Evolutionary conservation across 2,329 filamentous ascomycete genomes (phyloP).

Genomic region (Epichloe coenophiala): DNA sequence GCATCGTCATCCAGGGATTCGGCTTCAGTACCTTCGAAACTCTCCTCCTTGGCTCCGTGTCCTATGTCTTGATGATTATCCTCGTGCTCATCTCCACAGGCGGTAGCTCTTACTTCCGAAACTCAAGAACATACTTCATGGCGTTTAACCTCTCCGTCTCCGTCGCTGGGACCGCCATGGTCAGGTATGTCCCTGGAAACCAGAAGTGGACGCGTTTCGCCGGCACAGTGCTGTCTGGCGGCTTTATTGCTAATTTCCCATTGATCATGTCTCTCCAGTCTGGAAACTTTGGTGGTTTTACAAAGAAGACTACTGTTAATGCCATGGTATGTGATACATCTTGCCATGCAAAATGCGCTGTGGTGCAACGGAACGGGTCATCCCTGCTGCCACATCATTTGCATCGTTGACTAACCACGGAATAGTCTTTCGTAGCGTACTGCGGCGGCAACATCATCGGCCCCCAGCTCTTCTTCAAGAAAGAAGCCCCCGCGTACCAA

Average conservation of each 20-base stretch:
- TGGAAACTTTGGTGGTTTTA: conserved; percentile 47
- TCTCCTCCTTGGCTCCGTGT: conserved; percentile 10
- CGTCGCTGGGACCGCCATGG: conserved; percentile 12
- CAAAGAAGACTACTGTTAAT: conserved; percentile 47
- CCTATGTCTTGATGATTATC: conserved; percentile 10
- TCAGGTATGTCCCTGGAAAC: conserved; percentile 9
- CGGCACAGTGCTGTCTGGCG: conserved; percentile 37
- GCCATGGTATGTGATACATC: conserved; percentile 28
- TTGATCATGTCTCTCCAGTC: conserved; percentile 42
- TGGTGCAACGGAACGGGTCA: too few species aligned
- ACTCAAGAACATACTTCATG: conserved; percentile 16
- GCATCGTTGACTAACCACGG: neutral
- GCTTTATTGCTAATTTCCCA: conserved; percentile 28
- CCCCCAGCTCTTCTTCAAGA: conserved; percentile 44
- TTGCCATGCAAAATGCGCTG: neutral
- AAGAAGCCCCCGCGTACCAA: conserved; percentile 44
- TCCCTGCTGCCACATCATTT: too few species aligned
- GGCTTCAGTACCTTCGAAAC: conserved; percentile 12
- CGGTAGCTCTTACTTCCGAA: conserved; percentile 12
- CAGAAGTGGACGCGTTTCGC: conserved; percentile 14
- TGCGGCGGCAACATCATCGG: conserved; percentile 47
- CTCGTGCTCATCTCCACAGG: conserved; percentile 12
- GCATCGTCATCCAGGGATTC: conserved; percentile 13
- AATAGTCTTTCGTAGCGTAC: conserved; percentile 40
- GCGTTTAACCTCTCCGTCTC: conserved; percentile 9